Base-by-base conservation (phyloP, 805 yeast species). In the Teunomyces pallodes region DNA sequence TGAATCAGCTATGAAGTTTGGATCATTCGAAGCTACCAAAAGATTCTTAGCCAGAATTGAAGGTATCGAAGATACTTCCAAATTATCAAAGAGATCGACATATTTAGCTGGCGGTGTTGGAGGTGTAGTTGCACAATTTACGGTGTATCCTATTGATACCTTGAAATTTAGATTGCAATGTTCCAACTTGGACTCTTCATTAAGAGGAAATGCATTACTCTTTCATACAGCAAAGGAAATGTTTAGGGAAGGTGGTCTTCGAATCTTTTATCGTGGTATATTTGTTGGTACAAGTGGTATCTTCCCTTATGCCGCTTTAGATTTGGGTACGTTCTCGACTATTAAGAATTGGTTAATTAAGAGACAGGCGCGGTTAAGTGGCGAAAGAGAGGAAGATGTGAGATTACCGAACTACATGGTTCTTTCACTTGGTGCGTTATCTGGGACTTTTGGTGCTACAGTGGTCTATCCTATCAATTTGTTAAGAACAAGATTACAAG, bases 231-330 rank as follows among this genome's bases (percentile, higher is more conserved):
- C 96, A 1, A 81, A 74, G 53, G 82, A 84, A 44, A 86, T 92
- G 88, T 87, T 80, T 67, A 65, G 62, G 48, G 88, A 84, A 52
- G 96, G 96, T 36, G 98, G 98, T 0, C 26, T 88, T 1, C 66
- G 77, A 41, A 67, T 87, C 4, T 94, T 90, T 59, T 94, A 94
- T 64, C 71, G 98, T 54, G 99, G 99, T 26, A 76, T 92, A 16
- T 67, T 81, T 46, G 95, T 90, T 24, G 99, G 99, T n/a, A 81
- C 91, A 3, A 80, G 91, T 50, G 99, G 99, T 42, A 92, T 94
- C 55, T 94, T 94, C 71, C 99, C 99, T 0, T 94, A 91, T 64
- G 97, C 98, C 1, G 99, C 99, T 0, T 73, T 94, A 28, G 99
- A 94, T 66, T 72, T 94, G 45, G 99, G 99, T 32, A 90, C 97